Evolutionary conservation across 73 alveolate species (phyloP), one percentile per base, ranked within the genome.

Genomic region (Tetrahymena borealis): DNA sequence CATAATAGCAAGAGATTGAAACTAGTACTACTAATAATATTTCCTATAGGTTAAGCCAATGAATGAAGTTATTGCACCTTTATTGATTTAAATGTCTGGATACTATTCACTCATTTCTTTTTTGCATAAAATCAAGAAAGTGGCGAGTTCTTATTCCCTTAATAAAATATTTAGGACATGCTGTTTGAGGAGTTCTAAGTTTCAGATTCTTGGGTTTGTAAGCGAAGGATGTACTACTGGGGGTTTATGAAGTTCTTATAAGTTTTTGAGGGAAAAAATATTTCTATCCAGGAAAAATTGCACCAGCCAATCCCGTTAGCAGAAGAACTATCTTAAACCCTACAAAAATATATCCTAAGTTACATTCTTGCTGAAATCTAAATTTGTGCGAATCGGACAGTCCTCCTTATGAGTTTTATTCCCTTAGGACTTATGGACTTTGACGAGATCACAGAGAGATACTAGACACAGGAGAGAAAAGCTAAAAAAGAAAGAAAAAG

Each of bases 171-270:
- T n/a, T n/a, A 60, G 85, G 85, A 60, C n/a, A 15, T 18, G 35
- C 85, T 60, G 85, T n/a, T 60, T 60, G 85, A 60, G 85, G 85
- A 60, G 85, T 60, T n/a, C 85, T 60, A 60, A 60, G 85, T 60
- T 60, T 60, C n/a, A 60, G 85, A 60, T 60, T 60, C 35, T n/a
- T 60, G 28, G 28, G 85, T 24, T 10, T 60, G 85, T 60, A 60
- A 24, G 85, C 85, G n/a, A 28, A 60, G n/a, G 85, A 60, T 60
- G 28, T 16, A 60, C 35, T 60, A 2, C 0, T 60, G 85, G 28
- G 28, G 85, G 85, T 60, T 60, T 60, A 24, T 24, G 85, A 60
- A 60, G 28, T 60, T 60, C 85, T 60, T 60, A 60, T 60, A 42
- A n/a, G 38, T 60, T 60, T 60, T 60, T 60, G 3, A n/a, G 38